Evolutionary conservation across 768 basidiomycete species (phyloP), one percentile per base, ranked within the genome.

Genomic region (Tylopilus felleus): DNA sequence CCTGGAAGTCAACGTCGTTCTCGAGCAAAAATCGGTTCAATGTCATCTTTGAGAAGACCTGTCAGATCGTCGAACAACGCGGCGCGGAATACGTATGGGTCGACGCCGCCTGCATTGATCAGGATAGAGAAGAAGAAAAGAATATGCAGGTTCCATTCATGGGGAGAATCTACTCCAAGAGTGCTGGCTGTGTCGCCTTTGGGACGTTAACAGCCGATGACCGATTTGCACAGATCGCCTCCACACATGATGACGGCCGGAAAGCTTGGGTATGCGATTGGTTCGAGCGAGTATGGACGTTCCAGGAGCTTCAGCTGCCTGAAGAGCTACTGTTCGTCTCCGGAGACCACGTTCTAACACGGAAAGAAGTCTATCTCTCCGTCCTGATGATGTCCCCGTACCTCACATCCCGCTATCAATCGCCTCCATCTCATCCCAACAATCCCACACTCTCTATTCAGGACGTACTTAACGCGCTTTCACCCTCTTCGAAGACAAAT

Each of bases 201-300:
- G 57, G 55, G 28, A 49, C 41, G 16, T 10, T 39, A 7, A 43
- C 46, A 2, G 21, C 29, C 7, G 38, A 45, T 3, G 28, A 45
- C n/a, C 19, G 2, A 35, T 58, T 58, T 35, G 40, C 13, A 6
- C 12, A 43, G 23, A 47, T 58, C 17, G 21, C 10, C 6, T 31
- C 25, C 16, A 51, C 55, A 10, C 23, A 57, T 17, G 49, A 57
- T 4, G 41, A 1, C 8, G 57, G 55, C 4, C 44, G 46, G 19
- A 57, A 57, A 35, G 55, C 55, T 4, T 49, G 57, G 49, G 57
- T 58, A 17, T 57, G 52, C 21, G 28, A 48, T 23, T 58, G 57
- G 57, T 57, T 57, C 21, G 57, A 58, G 47, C 45, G 55, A 19
- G 57, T 58, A 7, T 58, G 57, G 55, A 58, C 57, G 7, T 57